Evolutionary conservation across 768 basidiomycete species (phyloP), one percentile per base, ranked within the genome.

Genomic region (Pleurotus djamor): DNA sequence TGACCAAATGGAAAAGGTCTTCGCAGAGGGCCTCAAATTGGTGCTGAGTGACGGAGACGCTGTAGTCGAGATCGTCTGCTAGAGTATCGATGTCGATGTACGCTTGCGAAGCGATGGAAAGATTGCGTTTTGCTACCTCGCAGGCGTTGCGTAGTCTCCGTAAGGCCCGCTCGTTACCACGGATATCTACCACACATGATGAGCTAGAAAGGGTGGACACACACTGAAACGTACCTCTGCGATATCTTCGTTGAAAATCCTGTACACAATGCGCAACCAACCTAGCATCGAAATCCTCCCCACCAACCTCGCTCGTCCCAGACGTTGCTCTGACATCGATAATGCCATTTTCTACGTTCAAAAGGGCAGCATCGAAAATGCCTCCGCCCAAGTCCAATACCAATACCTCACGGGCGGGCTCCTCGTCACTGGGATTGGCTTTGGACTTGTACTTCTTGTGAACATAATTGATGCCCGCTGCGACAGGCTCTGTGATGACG

Each of bases 241-340:
- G 34, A 85, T 94, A 83, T 81, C 96, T 95, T 72, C 90, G 84
- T 85, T 96, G 96, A 83, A 96, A 96, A 75, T 96, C 92, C 74
- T 94, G 92, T 60, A 89, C 88, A 70, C 96, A 96, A 83, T 95
- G 92, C 76, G 92, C 93, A 73, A 97, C 93, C n/a, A 61, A 17
- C 8, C 57, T 48, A 13, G 50, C 50, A 36, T 61, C 57, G 66
- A 77, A 75, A 71, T 88, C 88, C 71, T 87, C 86, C 63, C 87
- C 88, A 66, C 88, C 88, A 52, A 89, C 76, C 68, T 88, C 85
- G 60, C 86, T 88, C 75, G 88, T 86, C 68, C 88, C 86, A 58
- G 87, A 82, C 52, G 86, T 87, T 59, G 86, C 85, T 71, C 85
- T 82, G 64, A 87, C 86, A 70, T 87, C 84, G 73, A 88, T 88